Evolutionary conservation across 257 asterid species (phyloP), one percentile per base, ranked within the genome.

Genomic region (Perilla frutescens): DNA sequence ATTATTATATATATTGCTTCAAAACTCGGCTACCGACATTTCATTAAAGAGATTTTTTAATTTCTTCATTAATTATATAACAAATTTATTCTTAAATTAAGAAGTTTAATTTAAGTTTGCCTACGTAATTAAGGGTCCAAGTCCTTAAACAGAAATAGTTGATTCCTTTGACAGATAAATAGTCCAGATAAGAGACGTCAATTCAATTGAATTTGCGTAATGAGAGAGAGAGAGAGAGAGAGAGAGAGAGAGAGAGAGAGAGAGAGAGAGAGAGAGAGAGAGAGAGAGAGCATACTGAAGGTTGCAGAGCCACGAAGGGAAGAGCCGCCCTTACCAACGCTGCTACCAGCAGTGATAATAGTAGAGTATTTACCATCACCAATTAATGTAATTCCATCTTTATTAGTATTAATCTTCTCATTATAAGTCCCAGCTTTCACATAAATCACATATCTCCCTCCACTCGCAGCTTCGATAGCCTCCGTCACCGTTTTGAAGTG

Each of bases 301-400:
- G 97, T 89, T 4, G 96, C 95, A 2, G 97, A 76, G 13, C 82
- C 88, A 54, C 59, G 77, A 7, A 89, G 88, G 5, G 84, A 68
- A 43, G 88, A 73, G 41, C 96, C 90, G 26, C 82, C 84, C 1
- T 34, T n/a, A 44, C 75, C 89, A 0, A 82, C 96, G 11, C 91
- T 88, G 15, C 82, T 36, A 13, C 77, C 62, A 0, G 85, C 83
- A 31, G 80, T 69, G 13, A 91, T 88, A 31, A 91, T 5, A 0
- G 93, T 86, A 11, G 91, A 78, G 60, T 86, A 88, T 75, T 89
- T 91, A 0, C 97, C 97, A 39, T 89, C 96, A 4, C 97, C 97
- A 1, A 91, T 82, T 54, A 91, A 84, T 10, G 93, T 89, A 31
- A 91, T 86, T 8, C 97, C 96, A 53, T 87, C 93, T 63, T 88